phyloP scores from a whole-genome alignment of 169 alveolate species.

The Theileria parva region DNA sequence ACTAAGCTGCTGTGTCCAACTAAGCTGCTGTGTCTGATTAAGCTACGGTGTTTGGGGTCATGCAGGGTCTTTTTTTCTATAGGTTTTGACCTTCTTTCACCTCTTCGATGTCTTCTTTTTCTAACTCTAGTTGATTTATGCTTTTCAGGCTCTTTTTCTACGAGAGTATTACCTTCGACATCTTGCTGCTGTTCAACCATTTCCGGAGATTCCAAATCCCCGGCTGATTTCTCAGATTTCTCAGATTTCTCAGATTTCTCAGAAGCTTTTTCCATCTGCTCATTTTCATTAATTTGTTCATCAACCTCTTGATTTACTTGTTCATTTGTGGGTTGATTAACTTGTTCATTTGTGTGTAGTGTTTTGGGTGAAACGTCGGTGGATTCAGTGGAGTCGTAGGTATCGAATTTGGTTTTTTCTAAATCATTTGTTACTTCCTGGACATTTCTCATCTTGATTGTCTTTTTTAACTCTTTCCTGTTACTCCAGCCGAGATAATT shows the following conservation, averaged over 20 bases:
- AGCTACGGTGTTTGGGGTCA: slow-evolving; percentile 27
- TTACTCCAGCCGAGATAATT: slow-evolving; percentile 74
- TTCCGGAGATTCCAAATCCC: slow-evolving; percentile 26
- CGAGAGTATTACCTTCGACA: slow-evolving; percentile 50
- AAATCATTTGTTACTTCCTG: slow-evolving; percentile 2
- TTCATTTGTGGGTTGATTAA: neutral
- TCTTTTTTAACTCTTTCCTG: slow-evolving; percentile 44
- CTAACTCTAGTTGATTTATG: slow-evolving; percentile 36
- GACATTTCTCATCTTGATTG: slow-evolving; percentile 4
- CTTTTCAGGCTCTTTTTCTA: slow-evolving; percentile 45
- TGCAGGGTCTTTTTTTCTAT: slow-evolving; percentile 31
- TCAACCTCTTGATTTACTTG: neutral
- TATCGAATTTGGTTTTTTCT: slow-evolving; percentile 51
- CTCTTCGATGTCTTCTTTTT: slow-evolving; percentile 33
- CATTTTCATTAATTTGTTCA: neutral
- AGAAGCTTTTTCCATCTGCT: neutral
- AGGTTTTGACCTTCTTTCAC: slow-evolving; percentile 30
- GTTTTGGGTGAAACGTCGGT: slow-evolving; percentile 30
- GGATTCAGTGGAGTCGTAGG: slow-evolving; percentile 54
- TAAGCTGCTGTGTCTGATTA: neutral
- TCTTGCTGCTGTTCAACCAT: slow-evolving; percentile 54
- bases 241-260: no score
- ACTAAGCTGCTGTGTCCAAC: no score
- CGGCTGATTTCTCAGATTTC: slow-evolving; percentile 21
- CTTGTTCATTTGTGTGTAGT: slow-evolving; percentile 3